Evolutionary conservation across 2,329 filamentous ascomycete species (phyloP).

Genomic region (Trichoderma koningii): DNA sequence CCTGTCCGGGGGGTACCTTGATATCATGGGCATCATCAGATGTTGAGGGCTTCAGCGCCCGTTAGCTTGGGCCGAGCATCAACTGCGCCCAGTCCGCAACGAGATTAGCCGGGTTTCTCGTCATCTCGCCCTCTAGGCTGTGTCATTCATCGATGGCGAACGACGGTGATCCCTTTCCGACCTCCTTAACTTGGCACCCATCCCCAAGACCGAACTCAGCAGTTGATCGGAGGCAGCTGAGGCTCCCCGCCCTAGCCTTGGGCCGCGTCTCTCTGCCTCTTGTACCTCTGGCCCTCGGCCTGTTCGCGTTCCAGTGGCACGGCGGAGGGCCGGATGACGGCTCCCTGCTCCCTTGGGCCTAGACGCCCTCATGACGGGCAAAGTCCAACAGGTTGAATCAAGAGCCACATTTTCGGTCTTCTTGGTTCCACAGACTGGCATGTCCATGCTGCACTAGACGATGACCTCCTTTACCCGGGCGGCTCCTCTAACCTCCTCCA

Average conservation of each 20-base stretch:
- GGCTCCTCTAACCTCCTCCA: conserved; percentile 5
- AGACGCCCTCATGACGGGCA: conserved; percentile 19
- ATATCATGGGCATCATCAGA: conserved; percentile 5
- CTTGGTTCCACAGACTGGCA: conserved; percentile 12
- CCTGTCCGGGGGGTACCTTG: conserved; percentile 8
- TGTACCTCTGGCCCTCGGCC: conserved; percentile 15
- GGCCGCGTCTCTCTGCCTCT: conserved; percentile 18
- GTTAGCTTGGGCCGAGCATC: conserved; percentile 17
- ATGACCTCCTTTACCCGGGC: conserved; percentile 23
- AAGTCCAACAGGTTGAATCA: conserved; percentile 16
- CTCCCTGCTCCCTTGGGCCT: conserved; percentile 25
- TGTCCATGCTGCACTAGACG: conserved; percentile 4
- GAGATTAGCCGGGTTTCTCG: conserved; percentile 31
- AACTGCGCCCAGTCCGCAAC: conserved; percentile 25
- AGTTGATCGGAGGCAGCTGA: conserved; percentile 25
- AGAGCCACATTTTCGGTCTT: conserved; percentile 1
- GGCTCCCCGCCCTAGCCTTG: conserved; percentile 24
- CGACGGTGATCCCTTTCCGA: conserved; percentile 23
- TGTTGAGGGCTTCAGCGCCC: conserved; percentile 20
- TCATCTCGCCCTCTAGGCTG: conserved; percentile 22
- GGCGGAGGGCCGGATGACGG: conserved; percentile 26
- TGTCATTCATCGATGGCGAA: conserved; percentile 8
- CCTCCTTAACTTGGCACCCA: conserved; percentile 15
- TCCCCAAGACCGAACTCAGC: conserved; percentile 17
- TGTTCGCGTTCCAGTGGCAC: conserved; percentile 24